Percentiles rank a stretch among this genome's conserved stretches.
Conservation (phyloP, 2,329 filamentous ascomycete species). For the Myotisia sp. region DNA sequence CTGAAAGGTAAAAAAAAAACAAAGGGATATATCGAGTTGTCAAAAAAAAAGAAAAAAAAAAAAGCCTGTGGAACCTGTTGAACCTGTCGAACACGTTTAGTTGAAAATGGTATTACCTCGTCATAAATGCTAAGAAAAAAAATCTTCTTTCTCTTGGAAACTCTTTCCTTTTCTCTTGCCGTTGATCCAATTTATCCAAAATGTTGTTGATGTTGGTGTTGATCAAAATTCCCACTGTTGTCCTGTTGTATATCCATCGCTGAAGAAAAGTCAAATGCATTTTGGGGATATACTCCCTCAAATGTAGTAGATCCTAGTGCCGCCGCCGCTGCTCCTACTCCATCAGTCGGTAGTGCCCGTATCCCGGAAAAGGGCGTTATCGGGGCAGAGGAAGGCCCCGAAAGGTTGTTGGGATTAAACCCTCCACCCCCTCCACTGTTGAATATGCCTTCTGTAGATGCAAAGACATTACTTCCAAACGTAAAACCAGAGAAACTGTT, state of each 20-base stretch:
- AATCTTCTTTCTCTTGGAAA: not conserved
- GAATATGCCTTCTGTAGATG: not conserved
- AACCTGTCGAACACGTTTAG: too few relatives aligned
- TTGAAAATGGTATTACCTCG: too few relatives aligned
- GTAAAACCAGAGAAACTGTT: not conserved
- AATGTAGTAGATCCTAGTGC: too few relatives aligned
- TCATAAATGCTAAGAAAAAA: not conserved
- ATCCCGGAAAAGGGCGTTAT: slow-evolving; percentile 2
- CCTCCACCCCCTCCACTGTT: not conserved
- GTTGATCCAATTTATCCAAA: not conserved
- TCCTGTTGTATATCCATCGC: too few relatives aligned
- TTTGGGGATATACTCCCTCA: slow-evolving; percentile 1
- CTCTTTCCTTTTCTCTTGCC: not conserved
- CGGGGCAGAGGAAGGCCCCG: not conserved
- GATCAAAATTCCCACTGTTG: too few relatives aligned
- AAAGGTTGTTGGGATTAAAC: not conserved
- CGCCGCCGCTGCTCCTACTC: too few relatives aligned
- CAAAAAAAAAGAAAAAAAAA: not conserved
- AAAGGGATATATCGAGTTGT: not conserved
- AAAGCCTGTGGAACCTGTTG: not conserved
- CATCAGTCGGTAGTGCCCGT: too few relatives aligned
- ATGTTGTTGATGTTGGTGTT: too few relatives aligned
- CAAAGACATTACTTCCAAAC: too few relatives aligned
- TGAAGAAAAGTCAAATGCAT: slow-evolving; percentile 1
- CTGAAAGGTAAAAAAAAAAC: not conserved